Evolutionary conservation across 192 early-diverging fungal species (phyloP).

Genomic region (Lunasporangiospora selenospora): DNA sequence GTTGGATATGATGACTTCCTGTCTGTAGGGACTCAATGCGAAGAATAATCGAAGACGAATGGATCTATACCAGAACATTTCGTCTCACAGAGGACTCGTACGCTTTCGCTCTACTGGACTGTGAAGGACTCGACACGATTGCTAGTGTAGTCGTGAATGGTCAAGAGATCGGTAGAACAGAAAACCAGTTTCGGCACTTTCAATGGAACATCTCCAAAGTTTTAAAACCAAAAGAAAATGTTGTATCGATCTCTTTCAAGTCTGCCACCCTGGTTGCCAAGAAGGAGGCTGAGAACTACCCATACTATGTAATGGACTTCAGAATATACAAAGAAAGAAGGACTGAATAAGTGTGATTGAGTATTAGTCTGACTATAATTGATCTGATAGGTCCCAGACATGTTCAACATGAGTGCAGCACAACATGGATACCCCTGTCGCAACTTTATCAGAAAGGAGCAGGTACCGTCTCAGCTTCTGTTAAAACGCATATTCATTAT

Average conservation of each 20-base stretch:
- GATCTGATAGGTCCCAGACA: constrained; percentile 27
- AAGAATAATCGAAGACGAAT: constrained; percentile 9
- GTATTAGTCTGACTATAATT: too few species aligned
- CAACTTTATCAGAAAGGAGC: constrained; percentile 38
- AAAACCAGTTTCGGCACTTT: constrained; percentile 60
- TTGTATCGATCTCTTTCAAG: constrained; percentile 39
- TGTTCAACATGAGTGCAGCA: constrained; percentile 45
- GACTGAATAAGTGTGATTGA: too few species aligned
- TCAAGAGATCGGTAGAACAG: constrained; percentile 22
- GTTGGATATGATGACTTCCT: too few species aligned
- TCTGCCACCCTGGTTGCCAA: constrained; percentile 34
- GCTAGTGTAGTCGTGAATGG: constrained; percentile 55
- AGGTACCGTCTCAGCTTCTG: too few species aligned
- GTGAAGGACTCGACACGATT: constrained; percentile 60
- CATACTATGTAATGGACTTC: constrained; percentile 32
- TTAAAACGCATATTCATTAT: too few species aligned
- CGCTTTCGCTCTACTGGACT: constrained; percentile 24
- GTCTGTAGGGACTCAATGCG: constrained; percentile 15
- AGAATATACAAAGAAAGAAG: too few species aligned
- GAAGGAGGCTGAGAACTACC: constrained; percentile 13
- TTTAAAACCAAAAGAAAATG: constrained; percentile 23
- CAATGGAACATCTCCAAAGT: constrained; percentile 20
- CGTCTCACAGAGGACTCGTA: background rate
- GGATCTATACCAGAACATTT: constrained; percentile 15
- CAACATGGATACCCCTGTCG: constrained; percentile 37